A percentile compares a stretch with the other conserved stretches of the same genome.
Conservation (phyloP, 2,329 filamentous ascomycete genomes). For the Chaetomium sp. region DNA sequence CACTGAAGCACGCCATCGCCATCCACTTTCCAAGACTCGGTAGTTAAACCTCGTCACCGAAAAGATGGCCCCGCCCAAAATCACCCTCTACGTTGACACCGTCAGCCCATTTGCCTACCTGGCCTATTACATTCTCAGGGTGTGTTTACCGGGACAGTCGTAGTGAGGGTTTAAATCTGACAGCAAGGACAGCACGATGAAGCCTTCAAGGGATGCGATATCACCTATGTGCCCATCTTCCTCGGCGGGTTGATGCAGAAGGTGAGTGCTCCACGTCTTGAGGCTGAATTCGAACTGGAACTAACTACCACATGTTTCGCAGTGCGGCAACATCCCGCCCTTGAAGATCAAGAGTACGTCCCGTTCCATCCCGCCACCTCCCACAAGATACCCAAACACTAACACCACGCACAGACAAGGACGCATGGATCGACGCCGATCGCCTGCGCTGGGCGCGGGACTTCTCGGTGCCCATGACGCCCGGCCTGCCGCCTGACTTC, state of each 20-base stretch:
- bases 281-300: neutral
- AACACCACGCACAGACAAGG: conserved; percentile 40
- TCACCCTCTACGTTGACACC: conserved; percentile 45
- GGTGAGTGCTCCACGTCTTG: conserved; percentile 26
- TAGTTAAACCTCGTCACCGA: neutral
- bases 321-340: conserved; percentile 43
- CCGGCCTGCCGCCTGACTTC: conserved; percentile 40
- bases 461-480: conserved; percentile 43
- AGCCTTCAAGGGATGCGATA: conserved; percentile 38
- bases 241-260: conserved; percentile 45
- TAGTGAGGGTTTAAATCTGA: neutral
- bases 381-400: neutral
- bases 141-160: conserved; percentile 31
- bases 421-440: conserved; percentile 42
- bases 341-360: conserved; percentile 43
- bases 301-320: neutral
- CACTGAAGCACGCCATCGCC: neutral
- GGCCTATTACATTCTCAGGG: conserved; percentile 44
- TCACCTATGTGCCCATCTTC: conserved; percentile 45
- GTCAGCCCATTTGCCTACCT: conserved; percentile 47
- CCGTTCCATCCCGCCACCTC: neutral
- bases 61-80: conserved; percentile 35
- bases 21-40: neutral
- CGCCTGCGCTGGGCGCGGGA: conserved; percentile 42
- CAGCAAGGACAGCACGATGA: conserved; percentile 36